These are phyloP conservation scores for Aspergillus tanneri DNA, from an alignment of 2,329 filamentous ascomycete species.

Conservation along the genomic window DNA sequence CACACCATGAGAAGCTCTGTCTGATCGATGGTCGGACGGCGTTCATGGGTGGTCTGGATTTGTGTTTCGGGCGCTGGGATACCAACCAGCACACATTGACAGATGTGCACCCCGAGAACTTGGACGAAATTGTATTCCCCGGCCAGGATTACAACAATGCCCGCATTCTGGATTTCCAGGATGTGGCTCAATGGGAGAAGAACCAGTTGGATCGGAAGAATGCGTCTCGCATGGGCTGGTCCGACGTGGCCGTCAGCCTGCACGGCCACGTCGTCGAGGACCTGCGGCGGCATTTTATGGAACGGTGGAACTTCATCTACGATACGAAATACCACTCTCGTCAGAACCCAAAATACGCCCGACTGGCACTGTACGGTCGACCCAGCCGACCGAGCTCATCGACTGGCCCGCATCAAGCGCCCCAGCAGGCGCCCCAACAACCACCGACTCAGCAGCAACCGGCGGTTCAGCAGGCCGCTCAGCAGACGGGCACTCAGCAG, in stretches of 20 bases:
- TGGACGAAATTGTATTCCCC: conserved; percentile 75
- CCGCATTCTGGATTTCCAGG: conserved; percentile 74
- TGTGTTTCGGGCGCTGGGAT: conserved; percentile 87
- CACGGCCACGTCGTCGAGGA: conserved; percentile 73
- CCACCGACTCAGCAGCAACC: conserved; percentile 16
- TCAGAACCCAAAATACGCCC: conserved; percentile 51
- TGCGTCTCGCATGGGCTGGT: conserved; percentile 89
- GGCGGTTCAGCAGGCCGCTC: conserved; percentile 18
- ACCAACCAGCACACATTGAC: conserved; percentile 83
- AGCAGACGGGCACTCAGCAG: conserved; percentile 14
- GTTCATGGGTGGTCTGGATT: conserved; percentile 89
- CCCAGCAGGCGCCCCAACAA: conserved; percentile 2
- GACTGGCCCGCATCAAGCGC: not conserved
- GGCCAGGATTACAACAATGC: conserved; percentile 95
- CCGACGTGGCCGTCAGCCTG: conserved; percentile 76
- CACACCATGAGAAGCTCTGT: conserved; percentile 89
- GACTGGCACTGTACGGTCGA: conserved; percentile 35
- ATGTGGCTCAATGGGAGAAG: conserved; percentile 74
- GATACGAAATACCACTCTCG: conserved; percentile 72
- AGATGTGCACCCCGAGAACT: conserved; percentile 75
- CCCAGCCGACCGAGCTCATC: conserved; percentile 25
- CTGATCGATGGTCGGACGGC: conserved; percentile 74
- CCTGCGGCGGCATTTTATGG: conserved; percentile 73
- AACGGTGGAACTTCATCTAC: conserved; percentile 91
- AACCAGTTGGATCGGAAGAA: conserved; percentile 82